Percentiles rank a stretch among this genome's conserved stretches.
Evolutionary conservation across 495 filamentous ascomycete species (phyloP).

Genomic region (Aspergillus carlsbadensis): DNA sequence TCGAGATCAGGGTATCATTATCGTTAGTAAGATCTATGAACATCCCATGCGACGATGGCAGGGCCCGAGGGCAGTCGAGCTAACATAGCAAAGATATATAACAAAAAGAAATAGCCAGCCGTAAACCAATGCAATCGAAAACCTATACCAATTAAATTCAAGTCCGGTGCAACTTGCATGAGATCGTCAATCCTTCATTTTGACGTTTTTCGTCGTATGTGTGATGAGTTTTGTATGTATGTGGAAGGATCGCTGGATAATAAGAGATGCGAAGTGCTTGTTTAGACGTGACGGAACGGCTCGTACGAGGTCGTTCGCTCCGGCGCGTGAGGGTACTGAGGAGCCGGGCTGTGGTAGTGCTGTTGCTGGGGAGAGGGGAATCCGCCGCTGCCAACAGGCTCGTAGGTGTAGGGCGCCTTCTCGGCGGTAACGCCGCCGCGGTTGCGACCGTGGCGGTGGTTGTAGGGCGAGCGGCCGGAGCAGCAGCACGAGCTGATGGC

Average conservation of each 20-base stretch:
- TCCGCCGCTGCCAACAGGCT: conserved; percentile 36
- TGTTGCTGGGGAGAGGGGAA: conserved; percentile 17
- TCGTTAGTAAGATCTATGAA: conserved; percentile 20
- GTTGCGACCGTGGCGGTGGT: conserved; percentile 31
- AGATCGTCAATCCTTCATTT: conserved; percentile 17
- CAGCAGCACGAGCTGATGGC: conserved; percentile 90
- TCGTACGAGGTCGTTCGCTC: conserved; percentile 39
- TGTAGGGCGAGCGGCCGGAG: conserved; percentile 54
- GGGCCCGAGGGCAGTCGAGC: background rate
- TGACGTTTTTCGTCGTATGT: conserved; percentile 1
- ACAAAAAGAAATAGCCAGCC: conserved; percentile 3
- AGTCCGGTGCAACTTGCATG: conserved; percentile 20
- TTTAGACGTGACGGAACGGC: conserved; percentile 47
- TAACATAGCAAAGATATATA: background rate
- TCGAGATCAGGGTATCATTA: conserved; percentile 21
- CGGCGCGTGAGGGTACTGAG: conserved; percentile 22
- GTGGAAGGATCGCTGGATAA: background rate
- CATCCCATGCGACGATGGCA: background rate
- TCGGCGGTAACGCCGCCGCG: conserved; percentile 38
- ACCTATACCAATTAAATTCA: conserved; percentile 4
- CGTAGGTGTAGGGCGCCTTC: conserved; percentile 53
- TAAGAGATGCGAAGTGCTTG: background rate
- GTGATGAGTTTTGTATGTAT: too few species aligned
- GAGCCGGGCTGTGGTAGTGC: conserved; percentile 27
- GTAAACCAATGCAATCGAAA: conserved; percentile 4